Conservation (phyloP, 2,329 filamentous ascomycete species). For the Fusarium sp. region DNA sequence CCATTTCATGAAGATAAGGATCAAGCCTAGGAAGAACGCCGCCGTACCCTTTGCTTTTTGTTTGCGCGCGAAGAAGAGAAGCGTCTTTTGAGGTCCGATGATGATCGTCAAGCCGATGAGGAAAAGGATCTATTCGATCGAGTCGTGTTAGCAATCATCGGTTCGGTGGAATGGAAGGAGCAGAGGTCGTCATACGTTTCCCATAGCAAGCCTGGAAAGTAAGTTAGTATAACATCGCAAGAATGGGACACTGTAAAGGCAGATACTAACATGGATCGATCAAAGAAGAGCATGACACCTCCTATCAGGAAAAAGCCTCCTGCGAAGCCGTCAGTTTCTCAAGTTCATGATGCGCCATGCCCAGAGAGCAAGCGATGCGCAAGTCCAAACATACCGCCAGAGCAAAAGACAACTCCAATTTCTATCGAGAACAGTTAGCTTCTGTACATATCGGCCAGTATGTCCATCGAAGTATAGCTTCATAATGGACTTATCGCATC, state of each 20-base stretch:
- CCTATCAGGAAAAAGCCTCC: conserved; percentile 95
- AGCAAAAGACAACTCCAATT: conserved; percentile 97
- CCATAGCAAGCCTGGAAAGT: conserved; percentile 86
- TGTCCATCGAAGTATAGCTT: neutral
- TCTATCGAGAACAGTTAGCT: conserved; percentile 68
- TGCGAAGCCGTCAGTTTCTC: conserved; percentile 53
- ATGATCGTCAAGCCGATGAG: conserved; percentile 95
- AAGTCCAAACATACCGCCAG: conserved; percentile 78
- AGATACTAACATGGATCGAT: conserved; percentile 83
- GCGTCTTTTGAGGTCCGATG: conserved; percentile 90
- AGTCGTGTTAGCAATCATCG: conserved; percentile 24
- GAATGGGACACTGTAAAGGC: conserved; percentile 43
- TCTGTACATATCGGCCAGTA: neutral
- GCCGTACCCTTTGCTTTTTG: conserved; percentile 93
- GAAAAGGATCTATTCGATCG: conserved; percentile 82
- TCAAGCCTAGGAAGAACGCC: conserved; percentile 85
- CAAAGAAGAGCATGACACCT: conserved; percentile 97
- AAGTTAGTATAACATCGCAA: conserved; percentile 91
- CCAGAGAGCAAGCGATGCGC: conserved; percentile 26
- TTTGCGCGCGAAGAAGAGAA: conserved; percentile 91
- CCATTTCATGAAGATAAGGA: conserved; percentile 90
- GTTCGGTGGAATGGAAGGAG: conserved; percentile 17
- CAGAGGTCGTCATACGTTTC: conserved; percentile 74
- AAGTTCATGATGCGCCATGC: conserved; percentile 37
- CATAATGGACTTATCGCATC: conserved; percentile 5